Evolutionary conservation across 2,329 filamentous ascomycete species (phyloP).

Genomic region (Tolypocladium album): DNA sequence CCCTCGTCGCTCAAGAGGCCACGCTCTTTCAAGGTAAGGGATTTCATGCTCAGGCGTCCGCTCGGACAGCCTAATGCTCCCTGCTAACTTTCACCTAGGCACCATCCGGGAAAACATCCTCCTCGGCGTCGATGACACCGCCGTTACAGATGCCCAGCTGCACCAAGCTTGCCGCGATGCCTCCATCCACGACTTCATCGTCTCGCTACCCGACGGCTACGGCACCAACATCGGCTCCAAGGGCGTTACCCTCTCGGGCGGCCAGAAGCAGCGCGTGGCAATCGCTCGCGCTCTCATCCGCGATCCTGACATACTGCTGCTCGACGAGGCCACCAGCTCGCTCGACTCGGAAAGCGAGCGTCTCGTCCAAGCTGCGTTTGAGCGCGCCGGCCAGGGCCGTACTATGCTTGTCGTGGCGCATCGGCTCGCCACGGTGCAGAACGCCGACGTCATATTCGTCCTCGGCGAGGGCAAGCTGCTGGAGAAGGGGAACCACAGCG

Average conservation of each 20-base stretch:
- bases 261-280: slow-evolving; percentile 59
- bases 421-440: slow-evolving; percentile 64
- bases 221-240: slow-evolving; percentile 56
- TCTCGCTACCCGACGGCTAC: slow-evolving; percentile 56
- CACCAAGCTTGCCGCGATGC: slow-evolving; percentile 47
- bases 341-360: slow-evolving; percentile 54
- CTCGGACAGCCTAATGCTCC: too few species aligned
- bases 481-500: slow-evolving; percentile 41
- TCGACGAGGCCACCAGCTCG: slow-evolving; percentile 65
- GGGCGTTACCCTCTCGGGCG: slow-evolving; percentile 58
- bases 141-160: slow-evolving; percentile 39
- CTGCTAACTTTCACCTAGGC: slow-evolving; percentile 16
- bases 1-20: slow-evolving; percentile 65
- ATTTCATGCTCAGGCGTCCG: neutral
- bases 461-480: slow-evolving; percentile 52
- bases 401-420: slow-evolving; percentile 72
- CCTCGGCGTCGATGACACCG: slow-evolving; percentile 47
- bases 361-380: slow-evolving; percentile 57
- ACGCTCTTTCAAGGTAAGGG: slow-evolving; percentile 55
- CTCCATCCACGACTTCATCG: slow-evolving; percentile 61
- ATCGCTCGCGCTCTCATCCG: slow-evolving; percentile 60
- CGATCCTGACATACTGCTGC: slow-evolving; percentile 52
- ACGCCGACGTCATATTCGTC: slow-evolving; percentile 72
- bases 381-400: slow-evolving; percentile 46
- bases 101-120: slow-evolving; percentile 60